phyloP scores from a whole-genome alignment of 2,329 filamentous ascomycete species.

The Pestalotiopsis fici region DNA sequence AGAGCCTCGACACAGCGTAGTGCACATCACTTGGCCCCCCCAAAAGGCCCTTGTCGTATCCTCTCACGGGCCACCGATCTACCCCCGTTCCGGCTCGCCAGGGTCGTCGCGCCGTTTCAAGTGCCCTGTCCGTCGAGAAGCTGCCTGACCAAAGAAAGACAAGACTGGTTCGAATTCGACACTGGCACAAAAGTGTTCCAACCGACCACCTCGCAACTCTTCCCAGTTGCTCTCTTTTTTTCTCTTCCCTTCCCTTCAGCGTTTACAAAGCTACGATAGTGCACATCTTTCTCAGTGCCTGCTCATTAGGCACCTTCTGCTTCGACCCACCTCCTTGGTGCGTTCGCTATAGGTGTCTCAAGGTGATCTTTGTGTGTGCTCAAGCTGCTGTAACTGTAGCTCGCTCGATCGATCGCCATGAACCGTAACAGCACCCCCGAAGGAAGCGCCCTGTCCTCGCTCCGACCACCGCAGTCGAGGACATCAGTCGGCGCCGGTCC shows the following conservation, averaged over 20 bases:
- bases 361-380: constrained; percentile 4
- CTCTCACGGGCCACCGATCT: constrained; percentile 35
- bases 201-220: constrained; percentile 7
- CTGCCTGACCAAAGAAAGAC: constrained; percentile 6
- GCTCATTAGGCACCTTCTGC: not conserved
- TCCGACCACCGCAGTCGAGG: constrained; percentile 81
- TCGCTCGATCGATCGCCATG: constrained; percentile 18
- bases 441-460: constrained; percentile 76
- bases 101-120: constrained; percentile 36
- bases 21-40: constrained; percentile 15
- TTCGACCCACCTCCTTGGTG: not conserved
- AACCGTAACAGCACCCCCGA: constrained; percentile 98
- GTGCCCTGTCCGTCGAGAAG: constrained; percentile 21
- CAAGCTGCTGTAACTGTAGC: not conserved
- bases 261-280: constrained; percentile 6
- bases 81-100: constrained; percentile 28
- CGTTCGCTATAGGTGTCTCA: constrained; percentile 6
- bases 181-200: constrained; percentile 8
- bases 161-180: constrained; percentile 3
- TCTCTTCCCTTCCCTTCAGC: not conserved
- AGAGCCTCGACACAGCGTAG: constrained; percentile 35
- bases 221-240: constrained; percentile 1
- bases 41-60: not conserved
- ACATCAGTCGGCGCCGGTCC: constrained; percentile 72
- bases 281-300: not conserved